Conservation (phyloP, 805 yeast species). For the Cyberlindnera mycetangii region DNA sequence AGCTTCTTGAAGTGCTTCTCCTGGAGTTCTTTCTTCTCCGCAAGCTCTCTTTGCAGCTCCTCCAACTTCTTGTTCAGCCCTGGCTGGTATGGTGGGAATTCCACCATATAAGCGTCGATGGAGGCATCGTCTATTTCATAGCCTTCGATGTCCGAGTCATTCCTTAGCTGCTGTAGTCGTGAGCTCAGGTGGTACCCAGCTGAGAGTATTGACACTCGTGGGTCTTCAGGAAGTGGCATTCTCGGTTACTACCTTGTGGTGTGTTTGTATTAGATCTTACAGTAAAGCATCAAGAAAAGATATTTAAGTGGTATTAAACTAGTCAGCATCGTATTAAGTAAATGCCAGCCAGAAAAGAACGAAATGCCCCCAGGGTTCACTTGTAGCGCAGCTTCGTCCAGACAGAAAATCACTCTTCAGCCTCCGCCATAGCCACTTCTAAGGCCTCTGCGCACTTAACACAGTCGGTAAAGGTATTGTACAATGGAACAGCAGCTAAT, state of each 20-base stretch:
- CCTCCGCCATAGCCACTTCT: conserved; percentile 4
- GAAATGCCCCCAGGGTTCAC: no score
- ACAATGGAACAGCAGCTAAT: conserved; percentile 82
- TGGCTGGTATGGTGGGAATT: neutral
- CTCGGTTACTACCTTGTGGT: no score
- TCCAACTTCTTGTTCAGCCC: neutral
- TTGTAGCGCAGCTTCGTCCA: no score
- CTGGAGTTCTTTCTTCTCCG: conserved; percentile 3
- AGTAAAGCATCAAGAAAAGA: no score
- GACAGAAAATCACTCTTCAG: neutral
- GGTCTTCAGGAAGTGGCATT: no score
- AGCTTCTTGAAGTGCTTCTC: neutral
- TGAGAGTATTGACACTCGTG: neutral
- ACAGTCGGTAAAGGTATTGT: conserved; percentile 67
- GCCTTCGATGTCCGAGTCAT: neutral
- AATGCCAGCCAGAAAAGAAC: no score
- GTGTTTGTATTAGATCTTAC: no score
- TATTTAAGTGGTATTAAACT: no score
- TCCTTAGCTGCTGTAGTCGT: neutral
- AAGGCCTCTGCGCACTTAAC: conserved; percentile 5
- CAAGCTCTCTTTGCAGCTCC: conserved; percentile 11
- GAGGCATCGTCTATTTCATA: neutral
- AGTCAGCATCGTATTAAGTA: no score
- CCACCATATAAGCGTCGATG: neutral
- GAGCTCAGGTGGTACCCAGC: neutral